Base-by-base conservation (phyloP, 768 basidiomycete genomes). In the Hebeloma cylindrosporum region DNA sequence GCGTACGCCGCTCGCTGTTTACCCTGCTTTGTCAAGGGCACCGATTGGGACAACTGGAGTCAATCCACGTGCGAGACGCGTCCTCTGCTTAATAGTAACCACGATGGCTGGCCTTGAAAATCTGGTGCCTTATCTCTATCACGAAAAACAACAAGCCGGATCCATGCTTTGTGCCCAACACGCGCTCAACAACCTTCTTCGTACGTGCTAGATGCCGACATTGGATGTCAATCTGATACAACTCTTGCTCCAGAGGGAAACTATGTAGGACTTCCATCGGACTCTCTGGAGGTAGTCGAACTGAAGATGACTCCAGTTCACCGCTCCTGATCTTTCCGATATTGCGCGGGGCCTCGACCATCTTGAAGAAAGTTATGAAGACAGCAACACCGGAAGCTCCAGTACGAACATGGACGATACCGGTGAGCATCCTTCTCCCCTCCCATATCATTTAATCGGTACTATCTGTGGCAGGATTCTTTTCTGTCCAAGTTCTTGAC, bases 371-470 rank as follows among this genome's bases (percentile, higher is more conserved):
- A 70, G 71, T 43, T 84, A 82, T 51, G 73, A 80, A 45, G 70
- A 74, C 37, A 68, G 62, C 34, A 72, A 71, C 60, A 54, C 63
- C 25, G 69, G 66, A 21, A 56, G 57, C 40, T 61, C 67, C 30
- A 85, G 85, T 66, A 71, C 76, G 48, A 96, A 96, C 59, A 90
- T 93, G 87, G 93, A 96, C 54, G 93, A 94, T 62, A 91, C 90
- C 20, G 93, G 91, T 82, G 49, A 25, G 57, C 43, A 16, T 30
- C 36, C 37, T 3, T 8, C 4, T 2, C 11, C 16, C 31, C 9
- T 17, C 38, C 13, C n/a, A 18, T 14, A 22, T 23, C 18, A 29
- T 40, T 30, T 16, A 33, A 7, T 17, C 34, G n/a, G 26, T 30
- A n/a, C 4, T 26, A 26, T 35, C 40, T 28, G 16, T 22, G 3